Base-by-base conservation (phyloP, 2,329 filamentous ascomycete genomes). In the Paraphaeosphaeria minitans region DNA sequence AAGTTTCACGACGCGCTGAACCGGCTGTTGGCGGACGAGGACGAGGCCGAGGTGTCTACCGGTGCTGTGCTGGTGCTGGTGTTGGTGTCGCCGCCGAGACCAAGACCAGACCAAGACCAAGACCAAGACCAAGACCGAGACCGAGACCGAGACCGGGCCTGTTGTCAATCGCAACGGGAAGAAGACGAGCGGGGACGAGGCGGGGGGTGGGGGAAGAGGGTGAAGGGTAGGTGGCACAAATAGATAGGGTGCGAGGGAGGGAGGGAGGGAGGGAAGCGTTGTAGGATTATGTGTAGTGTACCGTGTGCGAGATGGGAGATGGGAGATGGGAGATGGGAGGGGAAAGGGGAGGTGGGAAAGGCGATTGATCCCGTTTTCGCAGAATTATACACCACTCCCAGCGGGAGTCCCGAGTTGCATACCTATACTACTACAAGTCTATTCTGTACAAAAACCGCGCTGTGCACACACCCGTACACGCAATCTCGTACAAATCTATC, bases 1-100 rank as follows among this genome's bases (percentile, higher is more conserved):
- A 81, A 82, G 64, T 90, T 86, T 68, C 80, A 86, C 58, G 84
- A 85, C 13, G 87, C 87, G 19, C 67, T 91, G 57, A 77, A 83
- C 61, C 80, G 81, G 73, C 72, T 90, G 59, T 82, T 89, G 65
- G 82, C 63, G 3, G 66, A 65, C 21, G 67, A 72, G 3, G 66
- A 70, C 16, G 67, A 73, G 19, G 61, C 51, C 9, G 50, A 66
- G 8, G 70, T 3, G 24, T 3, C 63, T 0, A 45, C 29, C 5
- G 59, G 14, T 12, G 55, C 48, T 7, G 65, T 1, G 45, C 13
- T 13, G 59, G 12, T 13, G 52, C 50, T 6, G 61, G 4, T 29
- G 27, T 8, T 29, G 27, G 27, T 29, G 27, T n/a, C n/a, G n/a
- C n/a, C n/a, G n/a, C n/a, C 3, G 24, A 27, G 24, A 27, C 35